Conservation (phyloP, 1,284 basidiomycete species). For the Takashimella tepidaria region DNA sequence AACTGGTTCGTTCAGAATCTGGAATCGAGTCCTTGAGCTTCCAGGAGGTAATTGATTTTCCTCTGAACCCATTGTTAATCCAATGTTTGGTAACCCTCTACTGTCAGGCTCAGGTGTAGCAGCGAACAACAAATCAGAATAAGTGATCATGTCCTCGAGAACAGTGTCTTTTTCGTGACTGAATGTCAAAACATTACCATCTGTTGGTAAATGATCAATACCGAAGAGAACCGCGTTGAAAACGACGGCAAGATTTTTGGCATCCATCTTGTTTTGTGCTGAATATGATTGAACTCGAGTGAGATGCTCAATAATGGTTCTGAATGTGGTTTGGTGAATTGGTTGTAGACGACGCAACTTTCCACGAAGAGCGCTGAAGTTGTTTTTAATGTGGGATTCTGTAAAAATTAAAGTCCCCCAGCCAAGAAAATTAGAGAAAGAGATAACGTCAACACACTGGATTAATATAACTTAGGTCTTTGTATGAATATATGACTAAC, state of each 20-base stretch:
- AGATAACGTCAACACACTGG: not conserved
- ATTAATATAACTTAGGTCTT: too few species aligned
- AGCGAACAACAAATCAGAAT: conserved; percentile 49
- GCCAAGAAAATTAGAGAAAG: not conserved
- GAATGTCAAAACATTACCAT: conserved; percentile 65
- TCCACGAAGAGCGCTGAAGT: conserved; percentile 66
- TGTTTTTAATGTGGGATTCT: conserved; percentile 66
- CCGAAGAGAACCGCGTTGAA: conserved; percentile 80
- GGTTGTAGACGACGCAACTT: conserved; percentile 77
- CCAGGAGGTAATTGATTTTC: conserved; percentile 11
- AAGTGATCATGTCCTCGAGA: conserved; percentile 78
- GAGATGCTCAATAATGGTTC: conserved; percentile 82
- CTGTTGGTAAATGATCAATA: conserved; percentile 75
- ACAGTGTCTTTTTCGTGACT: conserved; percentile 71
- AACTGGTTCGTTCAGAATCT: conserved; percentile 12
- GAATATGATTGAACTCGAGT: conserved; percentile 64
- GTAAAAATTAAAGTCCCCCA: conserved; percentile 10
- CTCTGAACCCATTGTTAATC: not conserved
- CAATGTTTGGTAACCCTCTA: not conserved
- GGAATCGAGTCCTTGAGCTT: conserved; percentile 27
- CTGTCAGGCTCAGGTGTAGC: not conserved
- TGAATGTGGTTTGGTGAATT: conserved; percentile 85
- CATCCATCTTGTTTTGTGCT: conserved; percentile 89
- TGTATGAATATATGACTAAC: conserved; percentile 50
- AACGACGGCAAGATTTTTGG: conserved; percentile 80